phyloP scores from a whole-genome alignment of 2,329 filamentous ascomycete genomes.

The Phaeoacremonium minimum region DNA sequence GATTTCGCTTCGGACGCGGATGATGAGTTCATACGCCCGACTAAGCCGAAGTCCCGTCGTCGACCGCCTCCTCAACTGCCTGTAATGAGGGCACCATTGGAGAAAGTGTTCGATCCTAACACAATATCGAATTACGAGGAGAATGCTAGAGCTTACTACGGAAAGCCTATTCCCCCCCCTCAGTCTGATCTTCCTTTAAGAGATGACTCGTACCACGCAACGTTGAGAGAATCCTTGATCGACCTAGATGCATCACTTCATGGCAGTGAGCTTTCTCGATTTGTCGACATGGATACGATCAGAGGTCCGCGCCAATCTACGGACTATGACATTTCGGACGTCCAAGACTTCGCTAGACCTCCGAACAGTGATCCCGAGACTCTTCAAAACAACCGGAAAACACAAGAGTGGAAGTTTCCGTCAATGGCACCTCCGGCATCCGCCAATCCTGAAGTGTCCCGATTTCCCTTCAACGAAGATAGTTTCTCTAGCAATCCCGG shows the following conservation, averaged over 20 bases:
- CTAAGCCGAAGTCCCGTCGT: constrained; percentile 47
- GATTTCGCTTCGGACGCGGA: constrained; percentile 42
- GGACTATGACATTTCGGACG: constrained; percentile 44
- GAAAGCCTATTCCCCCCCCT: constrained; percentile 34
- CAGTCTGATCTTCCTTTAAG: constrained; percentile 55
- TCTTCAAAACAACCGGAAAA: constrained; percentile 33
- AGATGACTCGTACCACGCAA: constrained; percentile 46
- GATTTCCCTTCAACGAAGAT: constrained; percentile 35
- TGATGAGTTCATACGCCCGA: constrained; percentile 45
- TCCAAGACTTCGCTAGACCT: constrained; percentile 39
- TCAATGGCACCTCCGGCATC: constrained; percentile 44
- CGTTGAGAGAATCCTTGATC: constrained; percentile 60
- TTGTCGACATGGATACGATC: constrained; percentile 59
- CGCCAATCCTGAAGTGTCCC: constrained; percentile 40
- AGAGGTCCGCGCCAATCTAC: constrained; percentile 42
- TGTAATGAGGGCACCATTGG: constrained; percentile 53
- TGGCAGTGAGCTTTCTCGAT: constrained; percentile 51
- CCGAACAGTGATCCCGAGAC: constrained; percentile 57
- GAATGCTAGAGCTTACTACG: constrained; percentile 59
- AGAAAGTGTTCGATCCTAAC: constrained; percentile 64
- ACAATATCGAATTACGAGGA: constrained; percentile 62
- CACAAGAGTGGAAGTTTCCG: constrained; percentile 51
- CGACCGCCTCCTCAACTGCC: constrained; percentile 56
- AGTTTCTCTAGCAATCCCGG: constrained; percentile 6
- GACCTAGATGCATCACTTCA: constrained; percentile 59